Evolutionary conservation across 192 early-diverging fungal species (phyloP).

Genomic region (Linnemannia zychae): DNA sequence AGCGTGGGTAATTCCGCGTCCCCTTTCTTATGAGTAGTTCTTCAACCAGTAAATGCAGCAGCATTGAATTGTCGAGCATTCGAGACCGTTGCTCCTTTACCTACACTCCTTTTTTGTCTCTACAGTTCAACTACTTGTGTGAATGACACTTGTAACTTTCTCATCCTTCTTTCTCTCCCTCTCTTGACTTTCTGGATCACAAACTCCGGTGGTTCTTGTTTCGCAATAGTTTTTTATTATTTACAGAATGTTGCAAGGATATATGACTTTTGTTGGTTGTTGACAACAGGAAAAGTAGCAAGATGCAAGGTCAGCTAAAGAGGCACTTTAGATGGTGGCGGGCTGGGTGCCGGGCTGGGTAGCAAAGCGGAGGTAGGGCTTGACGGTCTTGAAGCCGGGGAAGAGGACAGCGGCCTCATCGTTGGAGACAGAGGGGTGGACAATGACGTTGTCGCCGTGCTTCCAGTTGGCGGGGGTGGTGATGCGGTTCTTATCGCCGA

Average conservation of each 20-base stretch:
- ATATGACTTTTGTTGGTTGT: neutral
- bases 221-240: conserved; percentile 6
- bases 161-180: too few species aligned
- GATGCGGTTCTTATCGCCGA: conserved; percentile 89
- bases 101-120: too few species aligned
- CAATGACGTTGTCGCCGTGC: conserved; percentile 89
- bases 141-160: too few species aligned
- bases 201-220: neutral
- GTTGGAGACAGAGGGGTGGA: conserved; percentile 86
- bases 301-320: neutral
- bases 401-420: conserved; percentile 90
- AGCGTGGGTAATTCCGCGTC: too few species aligned
- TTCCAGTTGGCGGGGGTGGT: conserved; percentile 97
- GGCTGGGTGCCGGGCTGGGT: conserved; percentile 56
- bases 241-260: conserved; percentile 11
- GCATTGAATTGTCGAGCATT: too few species aligned
- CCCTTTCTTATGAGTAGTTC: too few species aligned
- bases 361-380: conserved; percentile 88
- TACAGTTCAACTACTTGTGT: too few species aligned
- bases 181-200: too few species aligned
- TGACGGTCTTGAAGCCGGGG: conserved; percentile 83
- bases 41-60: too few species aligned
- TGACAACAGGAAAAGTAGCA: neutral
- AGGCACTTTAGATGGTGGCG: conserved; percentile 9
- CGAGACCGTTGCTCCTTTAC: too few species aligned